Base-by-base conservation (phyloP, 176 grass and related monocot species). In the Musa beccarii region DNA sequence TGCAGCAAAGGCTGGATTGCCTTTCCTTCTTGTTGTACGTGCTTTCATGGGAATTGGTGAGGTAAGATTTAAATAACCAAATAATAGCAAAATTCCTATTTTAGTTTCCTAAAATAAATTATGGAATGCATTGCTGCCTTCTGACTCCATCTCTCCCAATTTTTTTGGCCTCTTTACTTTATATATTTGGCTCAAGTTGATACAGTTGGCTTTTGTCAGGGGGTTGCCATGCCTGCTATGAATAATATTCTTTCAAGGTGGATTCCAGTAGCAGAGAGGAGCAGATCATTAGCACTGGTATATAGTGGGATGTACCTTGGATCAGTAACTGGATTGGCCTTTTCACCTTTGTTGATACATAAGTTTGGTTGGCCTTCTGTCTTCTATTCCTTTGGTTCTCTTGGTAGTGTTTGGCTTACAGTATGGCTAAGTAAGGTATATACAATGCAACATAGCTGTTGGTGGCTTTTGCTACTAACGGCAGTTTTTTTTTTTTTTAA, bases 281-380 rank as follows among this genome's bases (percentile, higher is more conserved):
- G 93, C 83, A 92, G 89, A 84, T 90, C 93, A 25, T 74, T 97
- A 24, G 56, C 90, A 74, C 81, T 97, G 23, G 93, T 97, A 29
- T 97, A 97, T 76, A 97, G 90, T 84, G 93, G 93, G 66, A 97
- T 97, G 93, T 97, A 97, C 71, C 81, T 92, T 67, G 93, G 93
- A 16, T 97, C 93, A 25, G 93, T 97, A 72, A 97, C 90, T 53
- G 93, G 93, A 49, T 85, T 97, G 22, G 86, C 93, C n/a, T 93
- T 93, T 80, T 97, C 93, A 59, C 93, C 93, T 23, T 90, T 93
- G 26, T 82, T 97, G 74, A 93, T 97, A 73, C 88, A 97, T 79
- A 85, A 89, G 2, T 82, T 85, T 77, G 87, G 93, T 22, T 97
- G 93, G 93, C 85, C 93, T 81, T 97, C 93, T 63, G 93, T 97